These are phyloP conservation scores for Didymella pinodella DNA, from an alignment of 2,329 filamentous ascomycete genomes.

Conservation along the genomic window DNA sequence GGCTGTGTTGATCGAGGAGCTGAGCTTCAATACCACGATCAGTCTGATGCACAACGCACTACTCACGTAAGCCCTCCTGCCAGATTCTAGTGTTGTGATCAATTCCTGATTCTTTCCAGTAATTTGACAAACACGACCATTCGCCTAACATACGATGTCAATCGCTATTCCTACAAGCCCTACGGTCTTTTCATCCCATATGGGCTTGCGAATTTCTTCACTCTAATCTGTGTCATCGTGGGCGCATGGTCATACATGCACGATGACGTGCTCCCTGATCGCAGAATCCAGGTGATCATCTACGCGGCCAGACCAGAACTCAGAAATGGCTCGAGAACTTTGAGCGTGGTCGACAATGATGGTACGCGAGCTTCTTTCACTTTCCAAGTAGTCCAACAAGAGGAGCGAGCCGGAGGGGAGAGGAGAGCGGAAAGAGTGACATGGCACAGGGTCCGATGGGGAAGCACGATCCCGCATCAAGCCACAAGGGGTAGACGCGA, in stretches of 20 bases:
- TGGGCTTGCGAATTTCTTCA: conserved; percentile 2
- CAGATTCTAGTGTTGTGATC: neutral
- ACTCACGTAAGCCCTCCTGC: conserved; percentile 20
- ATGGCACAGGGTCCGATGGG: conserved; percentile 1
- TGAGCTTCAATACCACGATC: conserved; percentile 28
- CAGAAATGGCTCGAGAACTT: neutral
- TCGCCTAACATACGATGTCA: neutral
- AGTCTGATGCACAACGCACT: conserved; percentile 22
- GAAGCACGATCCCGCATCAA: neutral
- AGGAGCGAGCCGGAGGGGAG: neutral
- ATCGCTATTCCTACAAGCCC: conserved; percentile 1
- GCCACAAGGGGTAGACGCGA: neutral
- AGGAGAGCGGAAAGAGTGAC: neutral
- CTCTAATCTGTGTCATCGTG: neutral
- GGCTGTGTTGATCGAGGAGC: conserved; percentile 27
- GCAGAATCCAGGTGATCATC: conserved; percentile 1
- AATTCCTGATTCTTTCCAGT: neutral
- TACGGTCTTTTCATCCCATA: conserved; percentile 2
- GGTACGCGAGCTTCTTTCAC: neutral
- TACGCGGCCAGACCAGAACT: conserved; percentile 4
- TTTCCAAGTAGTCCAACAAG: neutral
- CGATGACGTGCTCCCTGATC: neutral
- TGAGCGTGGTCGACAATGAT: neutral
- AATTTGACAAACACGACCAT: conserved; percentile 1
- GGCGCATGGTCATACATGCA: conserved; percentile 2